A percentile compares a stretch with the other conserved stretches of the same genome.
Evolutionary conservation across 495 filamentous ascomycete species (phyloP).

Genomic region (Parmelia sp.): DNA sequence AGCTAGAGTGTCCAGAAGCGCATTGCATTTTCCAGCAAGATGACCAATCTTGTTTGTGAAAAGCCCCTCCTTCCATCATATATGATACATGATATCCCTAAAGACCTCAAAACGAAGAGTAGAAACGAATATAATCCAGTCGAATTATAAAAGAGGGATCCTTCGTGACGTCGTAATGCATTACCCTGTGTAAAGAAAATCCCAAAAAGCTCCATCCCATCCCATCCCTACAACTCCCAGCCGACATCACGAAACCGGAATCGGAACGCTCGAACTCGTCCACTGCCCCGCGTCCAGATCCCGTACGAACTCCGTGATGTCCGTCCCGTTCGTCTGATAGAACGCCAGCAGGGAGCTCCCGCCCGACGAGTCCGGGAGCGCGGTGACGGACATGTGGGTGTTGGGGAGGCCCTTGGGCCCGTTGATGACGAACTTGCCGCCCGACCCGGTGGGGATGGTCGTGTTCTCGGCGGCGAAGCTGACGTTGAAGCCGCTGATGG

Average conservation of each 20-base stretch:
- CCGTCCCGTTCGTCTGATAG: conserved; percentile 24
- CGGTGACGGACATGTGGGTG: conserved; percentile 24
- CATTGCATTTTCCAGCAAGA: background rate
- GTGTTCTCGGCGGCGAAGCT: conserved; percentile 24
- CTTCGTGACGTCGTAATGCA: background rate
- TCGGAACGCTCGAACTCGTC: conserved; percentile 24
- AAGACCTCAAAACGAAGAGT: background rate
- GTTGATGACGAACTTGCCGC: conserved; percentile 22
- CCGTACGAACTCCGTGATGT: conserved; percentile 23
- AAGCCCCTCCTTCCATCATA: background rate
- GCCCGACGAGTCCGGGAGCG: conserved; percentile 18
- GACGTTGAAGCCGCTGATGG: conserved; percentile 22
- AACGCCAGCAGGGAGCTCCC: conserved; percentile 23
- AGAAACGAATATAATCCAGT: background rate
- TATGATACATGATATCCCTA: background rate
- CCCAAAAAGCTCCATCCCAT: no score
- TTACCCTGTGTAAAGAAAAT: no score
- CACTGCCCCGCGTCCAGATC: conserved; percentile 25
- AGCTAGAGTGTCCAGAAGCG: background rate
- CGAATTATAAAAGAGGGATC: background rate
- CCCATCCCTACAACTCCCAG: background rate
- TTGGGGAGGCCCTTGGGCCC: conserved; percentile 21
- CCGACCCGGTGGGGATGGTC: conserved; percentile 10
- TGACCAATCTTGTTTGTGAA: background rate
- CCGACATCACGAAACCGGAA: conserved; percentile 14